Base-by-base conservation (phyloP, 1,284 basidiomycete species). In the Grifola frondosa region DNA sequence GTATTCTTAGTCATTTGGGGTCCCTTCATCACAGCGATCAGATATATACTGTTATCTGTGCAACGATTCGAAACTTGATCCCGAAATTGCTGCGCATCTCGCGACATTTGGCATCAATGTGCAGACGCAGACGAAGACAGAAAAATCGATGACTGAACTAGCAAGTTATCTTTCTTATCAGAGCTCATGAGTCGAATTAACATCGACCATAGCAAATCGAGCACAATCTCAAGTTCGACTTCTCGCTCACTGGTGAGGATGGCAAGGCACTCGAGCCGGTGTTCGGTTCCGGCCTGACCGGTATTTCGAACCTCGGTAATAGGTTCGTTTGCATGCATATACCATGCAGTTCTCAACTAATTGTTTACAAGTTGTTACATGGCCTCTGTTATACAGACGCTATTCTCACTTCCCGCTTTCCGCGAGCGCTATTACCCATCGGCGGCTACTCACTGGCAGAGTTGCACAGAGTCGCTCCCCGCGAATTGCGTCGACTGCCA, bases 21-120 rank as follows among this genome's bases (percentile, higher is more conserved):
- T 32, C 16, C 10, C 5, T 17, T 21, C 7, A 7, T 26, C 35
- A 21, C 30, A 20, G 4, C 19, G 2, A 10, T 8, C 31, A 92
- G 96, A 98, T 59, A 82, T 98, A 34, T 96, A 96, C 66, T 99
- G 96, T 62, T 99, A 99, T 62, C 67, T 74, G 0, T 99, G 97
- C 64, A 82, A 97, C 59, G 97, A 99, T 52, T 77, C 90, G 6
- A 86, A 81, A 58, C 59, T 89, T 12, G 94, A 98, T 60, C 88
- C 88, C 0, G 80, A 87, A 9, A 70, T 99, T 4, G 75, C 84
- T 0, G 52, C 63, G 0, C 95, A 98, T 66, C 77, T 98, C 3
- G 64, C 77, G 1, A 78, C 79, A 17, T 97, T 97, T 53, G 94
- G 91, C 2, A 96, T 99, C 65, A 87, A 92, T 48, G 83, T 97